These are phyloP conservation scores for Dendryphion nanum DNA, from an alignment of 2,329 filamentous ascomycete genomes.

Conservation along the genomic window DNA sequence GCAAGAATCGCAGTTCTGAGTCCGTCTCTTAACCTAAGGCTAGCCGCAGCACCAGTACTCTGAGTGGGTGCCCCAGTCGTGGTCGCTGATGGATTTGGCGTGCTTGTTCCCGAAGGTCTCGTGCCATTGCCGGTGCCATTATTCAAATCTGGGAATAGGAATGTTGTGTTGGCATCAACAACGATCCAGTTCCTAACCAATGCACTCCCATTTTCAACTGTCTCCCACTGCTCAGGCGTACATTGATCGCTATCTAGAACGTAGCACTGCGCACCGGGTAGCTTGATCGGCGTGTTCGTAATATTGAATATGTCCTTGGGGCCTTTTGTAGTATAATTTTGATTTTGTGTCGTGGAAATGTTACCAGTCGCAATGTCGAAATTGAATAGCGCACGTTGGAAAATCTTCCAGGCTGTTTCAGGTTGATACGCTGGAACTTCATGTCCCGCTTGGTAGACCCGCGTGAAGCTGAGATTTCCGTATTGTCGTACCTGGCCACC, in stretches of 20 bases:
- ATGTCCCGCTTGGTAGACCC: slow-evolving; percentile 55
- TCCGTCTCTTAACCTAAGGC: too few relatives aligned
- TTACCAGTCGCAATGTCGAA: slow-evolving; percentile 56
- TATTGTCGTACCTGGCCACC: slow-evolving; percentile 74
- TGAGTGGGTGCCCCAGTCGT: neutral
- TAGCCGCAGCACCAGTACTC: neutral
- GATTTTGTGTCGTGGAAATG: slow-evolving; percentile 40
- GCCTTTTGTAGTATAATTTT: slow-evolving; percentile 34
- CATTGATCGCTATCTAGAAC: slow-evolving; percentile 28
- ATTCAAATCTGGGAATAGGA: slow-evolving; percentile 26
- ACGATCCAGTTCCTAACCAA: slow-evolving; percentile 35
- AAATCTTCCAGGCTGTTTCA: slow-evolving; percentile 53
- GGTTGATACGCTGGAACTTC: slow-evolving; percentile 49
- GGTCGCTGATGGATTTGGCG: neutral
- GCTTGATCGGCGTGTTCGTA: slow-evolving; percentile 45
- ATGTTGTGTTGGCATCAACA: slow-evolving; percentile 31
- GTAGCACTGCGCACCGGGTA: slow-evolving; percentile 38
- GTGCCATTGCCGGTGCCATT: slow-evolving; percentile 17
- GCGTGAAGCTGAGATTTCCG: slow-evolving; percentile 60
- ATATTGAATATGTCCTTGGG: slow-evolving; percentile 43
- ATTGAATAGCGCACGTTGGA: slow-evolving; percentile 52
- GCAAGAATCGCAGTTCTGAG: too few relatives aligned
- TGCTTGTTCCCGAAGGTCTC: slow-evolving; percentile 9
- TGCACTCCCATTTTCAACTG: slow-evolving; percentile 30
- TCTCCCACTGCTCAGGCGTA: slow-evolving; percentile 30